Evolutionary conservation across 208 protist genomes (phyloP).

Genomic region (Leptomonas seymouri): DNA sequence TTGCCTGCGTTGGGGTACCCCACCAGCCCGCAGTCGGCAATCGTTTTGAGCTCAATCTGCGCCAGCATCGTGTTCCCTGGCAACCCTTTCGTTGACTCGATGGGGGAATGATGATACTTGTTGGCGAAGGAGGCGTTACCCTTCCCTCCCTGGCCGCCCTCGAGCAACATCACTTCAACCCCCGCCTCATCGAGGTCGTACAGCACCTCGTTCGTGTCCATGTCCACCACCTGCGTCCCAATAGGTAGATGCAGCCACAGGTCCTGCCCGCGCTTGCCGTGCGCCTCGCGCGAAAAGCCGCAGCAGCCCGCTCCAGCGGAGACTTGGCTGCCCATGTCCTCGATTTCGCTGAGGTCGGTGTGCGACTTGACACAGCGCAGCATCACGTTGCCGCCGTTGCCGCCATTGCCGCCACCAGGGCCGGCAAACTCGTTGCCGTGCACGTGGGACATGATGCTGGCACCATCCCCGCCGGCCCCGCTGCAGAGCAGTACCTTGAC

Average conservation of each 20-base stretch:
- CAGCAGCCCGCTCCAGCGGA: conserved; percentile 60
- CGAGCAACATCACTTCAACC: conserved; percentile 78
- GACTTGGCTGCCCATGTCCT: conserved; percentile 70
- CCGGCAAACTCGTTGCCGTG: conserved; percentile 91
- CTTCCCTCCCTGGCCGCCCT: conserved; percentile 91
- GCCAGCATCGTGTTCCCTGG: conserved; percentile 91
- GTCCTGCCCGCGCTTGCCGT: conserved; percentile 73
- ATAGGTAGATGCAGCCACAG: conserved; percentile 85
- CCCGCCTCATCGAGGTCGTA: conserved; percentile 85
- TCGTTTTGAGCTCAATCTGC: conserved; percentile 90
- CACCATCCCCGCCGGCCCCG: conserved; percentile 84
- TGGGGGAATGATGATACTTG: conserved; percentile 87
- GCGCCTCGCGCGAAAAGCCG: conserved; percentile 75
- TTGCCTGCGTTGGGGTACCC: conserved; percentile 95
- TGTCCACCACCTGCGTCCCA: conserved; percentile 85
- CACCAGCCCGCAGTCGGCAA: conserved; percentile 92
- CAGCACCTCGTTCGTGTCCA: conserved; percentile 91
- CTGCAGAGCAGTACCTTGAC: conserved; percentile 88
- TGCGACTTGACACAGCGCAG: conserved; percentile 52
- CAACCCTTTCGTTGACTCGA: conserved; percentile 89
- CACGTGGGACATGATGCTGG: conserved; percentile 88
- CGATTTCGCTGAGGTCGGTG: conserved; percentile 75
- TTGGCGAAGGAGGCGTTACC: conserved; percentile 92
- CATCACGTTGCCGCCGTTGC: conserved; percentile 87
- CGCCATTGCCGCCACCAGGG: conserved; percentile 91